Percentiles rank a stretch among this genome's conserved stretches.
Evolutionary conservation across 768 basidiomycete genomes (phyloP).

Genomic region (Suillus plorans): DNA sequence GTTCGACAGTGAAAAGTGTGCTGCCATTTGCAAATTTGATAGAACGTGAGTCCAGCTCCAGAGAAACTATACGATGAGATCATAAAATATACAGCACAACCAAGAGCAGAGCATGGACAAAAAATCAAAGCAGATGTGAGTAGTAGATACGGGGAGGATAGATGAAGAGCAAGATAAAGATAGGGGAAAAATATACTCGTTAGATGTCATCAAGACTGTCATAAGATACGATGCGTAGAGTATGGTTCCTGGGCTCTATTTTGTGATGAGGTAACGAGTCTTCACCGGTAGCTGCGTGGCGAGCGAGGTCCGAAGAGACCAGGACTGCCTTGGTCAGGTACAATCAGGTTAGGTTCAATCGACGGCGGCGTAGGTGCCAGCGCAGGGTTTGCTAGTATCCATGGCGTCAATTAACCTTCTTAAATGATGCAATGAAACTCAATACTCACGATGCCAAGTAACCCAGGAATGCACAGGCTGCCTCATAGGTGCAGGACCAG

Average conservation of each 20-base stretch:
- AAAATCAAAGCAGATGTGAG: background rate
- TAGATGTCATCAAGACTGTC: conserved; percentile 14
- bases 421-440: conserved; percentile 6
- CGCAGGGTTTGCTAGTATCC: conserved; percentile 54
- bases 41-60: background rate
- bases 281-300: conserved; percentile 41
- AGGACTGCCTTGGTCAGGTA: conserved; percentile 57
- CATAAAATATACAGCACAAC: background rate
- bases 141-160: background rate
- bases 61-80: background rate
- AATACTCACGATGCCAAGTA: conserved; percentile 64
- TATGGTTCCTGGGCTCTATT: background rate
- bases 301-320: conserved; percentile 80
- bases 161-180: conserved; percentile 25
- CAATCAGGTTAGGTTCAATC: conserved; percentile 56
- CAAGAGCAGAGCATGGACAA: background rate
- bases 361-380: conserved; percentile 61
- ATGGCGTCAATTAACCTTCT: conserved; percentile 3
- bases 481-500: conserved; percentile 37
- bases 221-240: background rate
- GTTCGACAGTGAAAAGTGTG: background rate
- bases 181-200: conserved; percentile 22
- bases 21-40: background rate
- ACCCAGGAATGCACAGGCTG: conserved; percentile 54
- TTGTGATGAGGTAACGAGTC: background rate